phyloP scores from a whole-genome alignment of 371 early-diverging fungal genomes.

The Basidiobolus heterosporus region DNA sequence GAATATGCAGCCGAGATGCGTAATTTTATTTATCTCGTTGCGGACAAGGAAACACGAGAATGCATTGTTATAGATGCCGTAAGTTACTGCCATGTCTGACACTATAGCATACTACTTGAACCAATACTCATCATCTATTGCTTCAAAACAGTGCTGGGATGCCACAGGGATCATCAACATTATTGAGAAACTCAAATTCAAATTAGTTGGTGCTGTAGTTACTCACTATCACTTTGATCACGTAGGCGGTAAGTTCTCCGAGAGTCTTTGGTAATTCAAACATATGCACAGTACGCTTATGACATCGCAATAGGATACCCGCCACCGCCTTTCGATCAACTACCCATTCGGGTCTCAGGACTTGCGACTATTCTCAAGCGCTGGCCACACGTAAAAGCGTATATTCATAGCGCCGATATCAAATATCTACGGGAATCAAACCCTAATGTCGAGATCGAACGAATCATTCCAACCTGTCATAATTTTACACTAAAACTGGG shows the following conservation, averaged over 20 bases:
- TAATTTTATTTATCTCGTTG: conserved; percentile 66
- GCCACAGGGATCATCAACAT: conserved; percentile 53
- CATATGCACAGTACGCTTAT: too few species aligned
- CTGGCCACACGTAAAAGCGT: conserved; percentile 47
- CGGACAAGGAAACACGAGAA: conserved; percentile 36
- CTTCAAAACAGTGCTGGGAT: conserved; percentile 54
- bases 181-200: conserved; percentile 33
- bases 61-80: conserved; percentile 64
- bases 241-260: conserved; percentile 24
- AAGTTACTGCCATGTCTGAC: too few species aligned
- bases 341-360: conserved; percentile 65
- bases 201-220: conserved; percentile 50
- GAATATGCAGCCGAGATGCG: conserved; percentile 65
- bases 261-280: too few species aligned
- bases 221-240: conserved; percentile 82
- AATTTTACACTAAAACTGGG: conserved; percentile 34
- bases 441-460: conserved; percentile 35
- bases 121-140: too few species aligned
- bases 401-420: conserved; percentile 59
- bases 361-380: conserved; percentile 46
- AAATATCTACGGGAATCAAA: conserved; percentile 43
- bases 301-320: conserved; percentile 15
- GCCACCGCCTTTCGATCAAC: conserved; percentile 63
- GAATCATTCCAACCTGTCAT: conserved; percentile 40
- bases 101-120: too few species aligned